These are phyloP conservation scores for Penicillium maclennaniae DNA, from an alignment of 495 filamentous ascomycete genomes.

Conservation along the genomic window DNA sequence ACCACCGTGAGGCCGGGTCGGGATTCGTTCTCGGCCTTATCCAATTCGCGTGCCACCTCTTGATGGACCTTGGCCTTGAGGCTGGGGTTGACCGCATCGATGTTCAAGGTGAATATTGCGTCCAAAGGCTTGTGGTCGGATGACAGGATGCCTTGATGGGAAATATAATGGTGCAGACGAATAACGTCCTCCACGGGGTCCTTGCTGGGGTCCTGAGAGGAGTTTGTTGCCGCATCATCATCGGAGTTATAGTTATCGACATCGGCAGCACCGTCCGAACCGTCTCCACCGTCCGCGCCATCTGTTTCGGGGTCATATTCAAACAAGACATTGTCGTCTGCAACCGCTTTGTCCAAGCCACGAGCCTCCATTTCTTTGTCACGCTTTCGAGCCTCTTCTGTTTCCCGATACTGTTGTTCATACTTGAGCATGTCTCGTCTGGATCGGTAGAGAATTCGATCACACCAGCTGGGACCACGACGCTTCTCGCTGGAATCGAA, in stretches of 20 bases:
- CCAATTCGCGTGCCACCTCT: conserved; percentile 83
- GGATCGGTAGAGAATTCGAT: conserved; percentile 87
- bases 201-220: conserved; percentile 22
- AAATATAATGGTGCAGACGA: conserved; percentile 70
- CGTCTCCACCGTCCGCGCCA: conserved; percentile 33
- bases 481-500: conserved; percentile 96
- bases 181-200: conserved; percentile 44
- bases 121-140: conserved; percentile 94
- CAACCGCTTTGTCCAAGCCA: conserved; percentile 67
- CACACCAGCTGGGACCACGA: conserved; percentile 93
- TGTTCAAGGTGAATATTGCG: conserved; percentile 74
- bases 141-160: conserved; percentile 82
- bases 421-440: conserved; percentile 66
- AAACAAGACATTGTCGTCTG: conserved; percentile 83
- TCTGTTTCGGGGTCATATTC: conserved; percentile 86
- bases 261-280: conserved; percentile 42
- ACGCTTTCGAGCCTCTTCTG: conserved; percentile 61
- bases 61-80: conserved; percentile 78
- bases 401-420: conserved; percentile 60
- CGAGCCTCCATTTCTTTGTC: conserved; percentile 82
- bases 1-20: conserved; percentile 81
- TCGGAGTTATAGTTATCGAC: conserved; percentile 56
- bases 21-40: conserved; percentile 89
- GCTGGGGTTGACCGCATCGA: conserved; percentile 78
- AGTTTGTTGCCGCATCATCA: conserved; percentile 21